Evolutionary conservation across 768 basidiomycete species (phyloP), one percentile per base, ranked within the genome.

Genomic region (Ramaria sp.): DNA sequence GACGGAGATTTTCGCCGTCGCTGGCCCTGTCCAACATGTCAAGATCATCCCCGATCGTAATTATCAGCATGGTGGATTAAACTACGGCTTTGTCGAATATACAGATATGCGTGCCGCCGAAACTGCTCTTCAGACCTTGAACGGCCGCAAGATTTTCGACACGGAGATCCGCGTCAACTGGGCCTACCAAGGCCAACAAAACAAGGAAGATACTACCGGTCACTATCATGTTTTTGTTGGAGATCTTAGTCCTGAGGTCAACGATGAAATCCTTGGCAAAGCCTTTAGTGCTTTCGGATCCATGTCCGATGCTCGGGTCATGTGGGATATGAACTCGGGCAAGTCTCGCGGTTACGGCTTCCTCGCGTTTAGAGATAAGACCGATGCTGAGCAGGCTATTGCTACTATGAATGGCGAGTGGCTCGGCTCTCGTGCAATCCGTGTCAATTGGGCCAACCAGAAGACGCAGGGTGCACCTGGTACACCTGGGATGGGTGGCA

Each of bases 301-400:
- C 58, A 78, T 99, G 71, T 94, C 91, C 50, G 96, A 99, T 69
- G 95, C 95, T 48, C 82, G 96, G 32, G 96, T 98, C 57, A 98
- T 98, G 95, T 98, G 95, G 95, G 96, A 99, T 68, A 97, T 98
- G 92, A 96, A 94, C 72, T 95, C 94, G 51, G 96, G 96, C 58
- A 97, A 98, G 74, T 91, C 87, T 64, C 86, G 95, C 63, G 95
- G 95, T 39, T 97, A 98, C 66, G 94, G 95, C 49, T 98, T 98
- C 78, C 80, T 98, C 60, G 94, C 95, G 2, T 98, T 97, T 79
- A 81, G 95, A 63, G 96, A 99, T 75, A 94, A 95, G 72, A 91
- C 95, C 50, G 96, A 99, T 64, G 96, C 96, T 30, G 96, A 99
- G 68, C 96, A 98, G 69, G 96, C 96, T 41, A 99, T 99, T 67